A percentile compares a stretch with the other conserved stretches of the same genome.
phyloP scores from a whole-genome alignment of 345 rosid genomes.

The Physaria fendleri region DNA sequence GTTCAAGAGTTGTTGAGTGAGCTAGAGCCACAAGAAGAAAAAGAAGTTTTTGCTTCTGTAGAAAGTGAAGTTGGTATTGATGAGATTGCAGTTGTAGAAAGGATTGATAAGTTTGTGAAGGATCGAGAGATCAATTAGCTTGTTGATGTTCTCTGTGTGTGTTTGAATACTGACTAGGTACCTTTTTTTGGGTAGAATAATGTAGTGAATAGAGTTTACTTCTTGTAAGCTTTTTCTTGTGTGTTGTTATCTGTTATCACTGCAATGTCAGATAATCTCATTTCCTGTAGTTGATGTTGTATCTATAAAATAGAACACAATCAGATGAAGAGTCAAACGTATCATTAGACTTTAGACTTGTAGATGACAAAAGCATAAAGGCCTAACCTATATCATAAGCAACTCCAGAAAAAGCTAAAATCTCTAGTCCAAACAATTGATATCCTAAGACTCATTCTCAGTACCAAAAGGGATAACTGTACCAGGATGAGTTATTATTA shows the following conservation, averaged over 20 bases:
- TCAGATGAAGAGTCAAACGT: too few species aligned
- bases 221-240: too few species aligned
- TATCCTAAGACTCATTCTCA: not conserved
- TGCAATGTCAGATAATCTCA: not conserved
- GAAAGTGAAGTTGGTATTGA: too few species aligned
- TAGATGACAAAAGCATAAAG: not conserved
- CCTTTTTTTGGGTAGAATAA: not conserved
- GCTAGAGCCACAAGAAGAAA: conserved; percentile 23
- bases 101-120: too few species aligned
- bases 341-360: too few species aligned
- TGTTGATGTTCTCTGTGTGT: conserved; percentile 57
- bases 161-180: too few species aligned
- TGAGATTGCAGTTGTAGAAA: too few species aligned
- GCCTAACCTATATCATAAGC: conserved; percentile 4
- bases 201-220: too few species aligned
- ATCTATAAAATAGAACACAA: too few species aligned
- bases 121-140: conserved; percentile 73
- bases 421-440: not conserved
- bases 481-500: not conserved
- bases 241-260: too few species aligned
- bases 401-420: too few species aligned
- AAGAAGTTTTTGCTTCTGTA: not conserved
- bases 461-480: not conserved
- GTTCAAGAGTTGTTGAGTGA: conserved; percentile 45
- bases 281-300: not conserved